Percentiles rank a stretch among this genome's conserved stretches.
phyloP scores from a whole-genome alignment of 805 yeast species.

The Monosporozyma unispora region DNA sequence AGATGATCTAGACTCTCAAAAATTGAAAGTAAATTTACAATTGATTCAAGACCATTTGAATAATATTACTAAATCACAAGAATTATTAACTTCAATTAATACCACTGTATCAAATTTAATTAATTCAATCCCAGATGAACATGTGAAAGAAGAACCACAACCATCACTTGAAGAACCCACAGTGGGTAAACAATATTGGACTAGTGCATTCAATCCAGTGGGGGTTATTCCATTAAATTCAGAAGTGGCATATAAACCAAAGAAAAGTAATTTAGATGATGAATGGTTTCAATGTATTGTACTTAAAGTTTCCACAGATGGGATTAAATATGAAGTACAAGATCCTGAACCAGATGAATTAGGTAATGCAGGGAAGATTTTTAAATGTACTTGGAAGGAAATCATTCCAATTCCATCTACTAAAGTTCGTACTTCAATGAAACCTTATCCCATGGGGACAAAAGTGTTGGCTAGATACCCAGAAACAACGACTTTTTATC shows the following conservation, averaged over 20 bases:
- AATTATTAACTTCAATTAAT: constrained; percentile 35
- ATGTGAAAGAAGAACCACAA: not conserved
- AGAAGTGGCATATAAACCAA: constrained; percentile 73
- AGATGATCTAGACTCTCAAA: constrained; percentile 30
- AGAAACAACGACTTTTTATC: constrained; percentile 93
- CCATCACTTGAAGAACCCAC: not conserved
- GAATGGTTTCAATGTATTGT: constrained; percentile 98
- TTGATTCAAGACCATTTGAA: constrained; percentile 44
- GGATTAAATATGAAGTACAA: constrained; percentile 73
- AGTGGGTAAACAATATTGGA: constrained; percentile 40
- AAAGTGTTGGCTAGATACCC: constrained; percentile 91
- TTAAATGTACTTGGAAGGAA: constrained; percentile 76
- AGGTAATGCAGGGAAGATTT: constrained; percentile 78
- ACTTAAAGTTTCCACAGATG: constrained; percentile 64
- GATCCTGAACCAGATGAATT: constrained; percentile 97
- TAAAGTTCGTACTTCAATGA: not conserved
- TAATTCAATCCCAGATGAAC: not conserved
- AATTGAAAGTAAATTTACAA: constrained; percentile 34
- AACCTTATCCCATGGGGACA: constrained; percentile 57
- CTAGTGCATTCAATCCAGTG: constrained; percentile 49
- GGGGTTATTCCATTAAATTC: constrained; percentile 57
- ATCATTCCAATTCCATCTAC: constrained; percentile 53
- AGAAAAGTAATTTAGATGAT: constrained; percentile 44
- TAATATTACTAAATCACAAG: constrained; percentile 45
- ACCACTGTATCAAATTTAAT: constrained; percentile 42